Base-by-base conservation (phyloP, 2,329 filamentous ascomycete species). In the Trichoderma breve region DNA sequence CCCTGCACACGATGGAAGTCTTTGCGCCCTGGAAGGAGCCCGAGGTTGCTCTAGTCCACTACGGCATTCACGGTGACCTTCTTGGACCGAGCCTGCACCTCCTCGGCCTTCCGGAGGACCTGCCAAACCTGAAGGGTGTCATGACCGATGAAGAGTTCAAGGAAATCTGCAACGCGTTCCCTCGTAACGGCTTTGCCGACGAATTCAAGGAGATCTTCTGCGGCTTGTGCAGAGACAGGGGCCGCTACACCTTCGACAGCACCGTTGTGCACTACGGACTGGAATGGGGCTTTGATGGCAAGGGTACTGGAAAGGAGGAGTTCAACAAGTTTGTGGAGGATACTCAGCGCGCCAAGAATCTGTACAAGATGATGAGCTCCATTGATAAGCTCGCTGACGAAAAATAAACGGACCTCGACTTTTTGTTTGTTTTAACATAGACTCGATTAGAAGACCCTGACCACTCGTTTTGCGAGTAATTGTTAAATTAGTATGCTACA, bases 171-270 rank as follows among this genome's bases (percentile, higher is more conserved):
- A 51, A 39, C n/a, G 58, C 32, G 0, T 62, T 62, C 6, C 32
- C 58, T 6, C 58, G 58, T 8, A 62, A 36, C 30, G n/a, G 24
- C 14, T 62, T 62, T 26, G 58, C 58, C 32, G 32, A 62, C 21
- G 58, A 62, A 21, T 62, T 62, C 14, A 62, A 62, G 32, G 58
- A 62, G 58, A 62, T 39, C 58, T 62, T 62, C 58, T 62, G 58
- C 58, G 58, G 58, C 21, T 62, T 62, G 34, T 62, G 58, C 32
- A 36, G 58, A 14, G 58, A 62, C 32, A 62, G 58, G 58, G 30
- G 32, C 30, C 58, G 58, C 32, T 62, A 62, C 58, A 62, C 58
- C 2, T 62, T 62, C 7, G 58, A 62, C 32, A 62, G 58, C 14
- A 34, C 30, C 14, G 58, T 62, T 62, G 21, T 62, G 58, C 30